Base-by-base conservation (phyloP, 2,329 filamentous ascomycete species). In the Pseudogymnoascus sp. region DNA sequence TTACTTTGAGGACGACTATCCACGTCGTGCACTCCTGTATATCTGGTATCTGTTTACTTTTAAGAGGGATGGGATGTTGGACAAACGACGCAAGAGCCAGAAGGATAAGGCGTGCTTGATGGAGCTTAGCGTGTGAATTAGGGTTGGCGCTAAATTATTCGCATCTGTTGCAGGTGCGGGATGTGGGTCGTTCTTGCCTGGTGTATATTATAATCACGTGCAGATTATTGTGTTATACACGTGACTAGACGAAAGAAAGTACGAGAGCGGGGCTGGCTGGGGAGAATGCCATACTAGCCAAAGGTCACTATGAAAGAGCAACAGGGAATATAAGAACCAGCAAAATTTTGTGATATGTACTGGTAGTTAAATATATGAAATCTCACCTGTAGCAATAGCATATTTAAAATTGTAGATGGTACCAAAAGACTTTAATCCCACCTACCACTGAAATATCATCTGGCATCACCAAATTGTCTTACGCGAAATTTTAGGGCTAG, bases 401-500 rank as follows among this genome's bases (percentile, higher is more conserved):
- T 56, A 22, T 56, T 33, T 33, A 56, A 56, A 56, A 19, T 33
- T 56, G 50, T 56, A 56, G 28, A 56, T 33, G 50, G 50, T 56
- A 14, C 26, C 8, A 33, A 56, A 33, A 19, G 26, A 33, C 28
- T 22, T 12, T 33, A 33, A 56, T 56, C 16, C 26, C 50, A 33
- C 50, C 10, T 12, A 10, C 26, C 16, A 56, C 50, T 11, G 28
- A 56, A 53, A 33, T 56, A 56, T 56, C 50, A 33, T 33, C 11
- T 56, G 50, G 50, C 50, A 56, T 56, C 50, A 56, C 50, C 50
- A 33, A 16, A 56, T 56, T 33, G 50, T 19, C 50, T 60, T 60
- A 60, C 59, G 59, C 59, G 59, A 60, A 60, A 38, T 60, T 60
- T 60, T 38, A 60, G 33, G 50, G 50, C 50, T 56, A 56, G 37